These are phyloP conservation scores for Acanthamoeba castellanii DNA, from an alignment of 208 protist genomes.

Conservation along the genomic window DNA sequence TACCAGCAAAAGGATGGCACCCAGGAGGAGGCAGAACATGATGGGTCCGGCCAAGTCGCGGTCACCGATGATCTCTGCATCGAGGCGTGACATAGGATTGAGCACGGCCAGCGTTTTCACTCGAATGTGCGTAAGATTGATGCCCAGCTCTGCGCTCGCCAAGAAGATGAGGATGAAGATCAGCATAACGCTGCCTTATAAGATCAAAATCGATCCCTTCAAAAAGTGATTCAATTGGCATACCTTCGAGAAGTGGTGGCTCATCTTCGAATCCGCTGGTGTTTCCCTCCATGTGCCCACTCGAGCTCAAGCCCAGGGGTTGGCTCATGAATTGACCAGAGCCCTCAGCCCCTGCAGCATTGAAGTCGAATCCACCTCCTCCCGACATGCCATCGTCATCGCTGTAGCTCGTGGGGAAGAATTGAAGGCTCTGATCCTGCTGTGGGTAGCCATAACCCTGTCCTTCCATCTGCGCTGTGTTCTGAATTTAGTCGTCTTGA, in stretches of 20 bases:
- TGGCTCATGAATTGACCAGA: neutral
- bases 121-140: slow-evolving; percentile 88
- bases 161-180: neutral
- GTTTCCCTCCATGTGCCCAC: too few relatives aligned
- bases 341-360: neutral
- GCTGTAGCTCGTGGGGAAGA: neutral
- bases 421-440: neutral
- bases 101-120: slow-evolving; percentile 83
- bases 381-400: neutral
- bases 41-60: slow-evolving; percentile 89
- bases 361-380: neutral
- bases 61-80: slow-evolving; percentile 84
- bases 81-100: slow-evolving; percentile 83
- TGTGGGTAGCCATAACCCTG: too few relatives aligned
- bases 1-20: slow-evolving; percentile 86
- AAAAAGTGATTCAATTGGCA: too few relatives aligned
- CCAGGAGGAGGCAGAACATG: slow-evolving; percentile 86
- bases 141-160: slow-evolving; percentile 89
- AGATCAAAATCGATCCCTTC: neutral
- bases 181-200: neutral
- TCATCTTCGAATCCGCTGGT: slow-evolving; percentile 70
- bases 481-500: neutral
- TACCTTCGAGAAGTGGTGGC: slow-evolving; percentile 83
- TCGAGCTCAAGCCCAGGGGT: neutral
- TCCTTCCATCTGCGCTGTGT: neutral